Evolutionary conservation across 1,284 basidiomycete species (phyloP).

Genomic region (Inonotus obliquus): DNA sequence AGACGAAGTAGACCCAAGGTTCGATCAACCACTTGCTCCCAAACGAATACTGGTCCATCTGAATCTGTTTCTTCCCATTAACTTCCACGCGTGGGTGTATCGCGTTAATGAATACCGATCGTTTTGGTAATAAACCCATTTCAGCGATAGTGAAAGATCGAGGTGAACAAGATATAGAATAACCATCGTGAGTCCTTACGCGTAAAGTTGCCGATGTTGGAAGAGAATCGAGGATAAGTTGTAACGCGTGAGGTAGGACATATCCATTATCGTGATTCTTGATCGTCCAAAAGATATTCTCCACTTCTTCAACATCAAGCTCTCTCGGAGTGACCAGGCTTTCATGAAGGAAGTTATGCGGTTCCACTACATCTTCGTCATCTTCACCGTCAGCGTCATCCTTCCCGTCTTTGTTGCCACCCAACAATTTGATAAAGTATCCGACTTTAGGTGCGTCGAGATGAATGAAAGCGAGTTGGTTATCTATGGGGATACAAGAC

Average conservation of each 20-base stretch:
- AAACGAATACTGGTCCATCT: background rate
- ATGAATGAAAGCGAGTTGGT: background rate
- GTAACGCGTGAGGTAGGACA: constrained; percentile 4
- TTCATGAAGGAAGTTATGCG: constrained; percentile 4
- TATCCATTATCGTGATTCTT: constrained; percentile 16
- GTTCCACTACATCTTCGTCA: background rate
- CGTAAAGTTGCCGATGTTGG: constrained; percentile 7
- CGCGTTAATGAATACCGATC: background rate
- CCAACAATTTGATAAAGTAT: background rate
- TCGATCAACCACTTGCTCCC: background rate
- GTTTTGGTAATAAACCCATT: constrained; percentile 1
- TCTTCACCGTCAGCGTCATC: background rate
- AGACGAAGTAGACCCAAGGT: constrained; percentile 13
- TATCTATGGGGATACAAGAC: background rate
- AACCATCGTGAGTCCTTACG: constrained; percentile 9
- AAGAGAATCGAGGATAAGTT: constrained; percentile 14
- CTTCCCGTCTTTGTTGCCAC: background rate
- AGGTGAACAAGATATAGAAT: background rate
- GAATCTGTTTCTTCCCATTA: background rate
- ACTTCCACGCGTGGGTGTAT: background rate
- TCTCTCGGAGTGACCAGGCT: background rate
- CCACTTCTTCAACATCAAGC: constrained; percentile 2
- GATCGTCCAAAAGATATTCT: constrained; percentile 13
- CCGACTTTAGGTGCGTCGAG: background rate
- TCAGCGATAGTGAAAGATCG: constrained; percentile 3